phyloP scores from a whole-genome alignment of 163 green algal species.

The Chloroidium sp. region DNA sequence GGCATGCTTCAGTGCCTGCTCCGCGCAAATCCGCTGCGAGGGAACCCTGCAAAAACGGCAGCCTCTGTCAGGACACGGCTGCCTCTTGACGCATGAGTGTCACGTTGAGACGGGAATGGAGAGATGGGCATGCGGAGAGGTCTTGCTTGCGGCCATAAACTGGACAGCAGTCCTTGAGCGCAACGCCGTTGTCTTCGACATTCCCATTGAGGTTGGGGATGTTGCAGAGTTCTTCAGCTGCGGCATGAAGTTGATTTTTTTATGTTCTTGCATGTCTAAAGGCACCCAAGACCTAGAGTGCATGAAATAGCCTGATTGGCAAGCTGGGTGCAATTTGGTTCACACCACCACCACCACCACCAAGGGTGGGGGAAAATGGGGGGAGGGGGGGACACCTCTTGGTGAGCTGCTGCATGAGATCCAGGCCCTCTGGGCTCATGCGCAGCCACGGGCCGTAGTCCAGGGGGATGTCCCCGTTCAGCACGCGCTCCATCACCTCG shows the following conservation, averaged over 20 bases:
- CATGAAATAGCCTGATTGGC: too few species aligned
- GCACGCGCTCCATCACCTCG: constrained; percentile 24
- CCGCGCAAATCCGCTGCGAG: constrained; percentile 36
- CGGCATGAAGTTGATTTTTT: too few species aligned
- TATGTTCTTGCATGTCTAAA: too few species aligned
- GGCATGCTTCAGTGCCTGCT: constrained; percentile 41
- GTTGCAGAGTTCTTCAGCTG: too few species aligned
- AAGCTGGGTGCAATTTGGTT: too few species aligned
- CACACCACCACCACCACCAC: too few species aligned
- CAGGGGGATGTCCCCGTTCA: constrained; percentile 28
- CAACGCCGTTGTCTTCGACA: background rate
- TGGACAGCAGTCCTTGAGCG: background rate
- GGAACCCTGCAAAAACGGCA: constrained; percentile 33
- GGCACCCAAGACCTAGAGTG: too few species aligned
- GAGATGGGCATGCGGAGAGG: background rate
- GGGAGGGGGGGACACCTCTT: constrained; percentile 7
- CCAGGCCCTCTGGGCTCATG: constrained; percentile 41
- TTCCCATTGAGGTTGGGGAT: background rate
- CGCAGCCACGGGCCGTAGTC: constrained; percentile 42
- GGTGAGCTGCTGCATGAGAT: constrained; percentile 35
- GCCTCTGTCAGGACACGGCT: background rate
- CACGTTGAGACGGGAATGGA: too few species aligned
- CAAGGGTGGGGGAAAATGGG: background rate
- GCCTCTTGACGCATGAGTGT: too few species aligned
- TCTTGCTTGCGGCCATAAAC: background rate